phyloP scores from a whole-genome alignment of 1,284 basidiomycete genomes.

The Pterula multifida region DNA sequence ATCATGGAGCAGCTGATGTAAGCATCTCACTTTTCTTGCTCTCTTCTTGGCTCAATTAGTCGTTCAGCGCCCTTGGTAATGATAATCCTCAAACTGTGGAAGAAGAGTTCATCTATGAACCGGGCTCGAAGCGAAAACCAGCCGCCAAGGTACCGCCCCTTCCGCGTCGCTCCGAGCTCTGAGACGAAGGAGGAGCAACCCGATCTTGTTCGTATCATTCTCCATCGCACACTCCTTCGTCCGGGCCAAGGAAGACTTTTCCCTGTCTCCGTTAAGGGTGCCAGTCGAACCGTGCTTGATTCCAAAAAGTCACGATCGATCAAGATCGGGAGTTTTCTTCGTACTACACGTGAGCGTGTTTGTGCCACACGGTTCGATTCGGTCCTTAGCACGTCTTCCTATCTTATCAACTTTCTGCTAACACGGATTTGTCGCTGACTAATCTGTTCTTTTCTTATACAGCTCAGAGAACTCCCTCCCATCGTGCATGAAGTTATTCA shows the following conservation, averaged over 20 bases:
- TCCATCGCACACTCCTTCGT: constrained; percentile 72
- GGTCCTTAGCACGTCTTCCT: background rate
- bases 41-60: constrained; percentile 11
- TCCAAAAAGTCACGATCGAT: constrained; percentile 1
- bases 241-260: constrained; percentile 33
- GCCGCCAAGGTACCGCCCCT: constrained; percentile 77
- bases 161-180: constrained; percentile 78
- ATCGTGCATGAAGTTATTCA: background rate
- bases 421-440: background rate
- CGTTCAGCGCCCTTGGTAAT: constrained; percentile 49
- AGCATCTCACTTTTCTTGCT: constrained; percentile 15
- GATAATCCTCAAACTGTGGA: constrained; percentile 54
- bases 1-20: constrained; percentile 84
- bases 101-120: constrained; percentile 71
- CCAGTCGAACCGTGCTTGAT: background rate
- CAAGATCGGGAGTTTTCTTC: background rate
- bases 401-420: background rate
- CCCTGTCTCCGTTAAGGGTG: background rate
- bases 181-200: constrained; percentile 72
- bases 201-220: constrained; percentile 35
- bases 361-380: background rate
- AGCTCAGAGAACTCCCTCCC: constrained; percentile 1
- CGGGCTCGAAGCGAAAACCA: constrained; percentile 58
- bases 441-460: background rate
- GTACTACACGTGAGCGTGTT: background rate